Base-by-base conservation (phyloP, 257 asterid genomes). In the Vinca minor region DNA sequence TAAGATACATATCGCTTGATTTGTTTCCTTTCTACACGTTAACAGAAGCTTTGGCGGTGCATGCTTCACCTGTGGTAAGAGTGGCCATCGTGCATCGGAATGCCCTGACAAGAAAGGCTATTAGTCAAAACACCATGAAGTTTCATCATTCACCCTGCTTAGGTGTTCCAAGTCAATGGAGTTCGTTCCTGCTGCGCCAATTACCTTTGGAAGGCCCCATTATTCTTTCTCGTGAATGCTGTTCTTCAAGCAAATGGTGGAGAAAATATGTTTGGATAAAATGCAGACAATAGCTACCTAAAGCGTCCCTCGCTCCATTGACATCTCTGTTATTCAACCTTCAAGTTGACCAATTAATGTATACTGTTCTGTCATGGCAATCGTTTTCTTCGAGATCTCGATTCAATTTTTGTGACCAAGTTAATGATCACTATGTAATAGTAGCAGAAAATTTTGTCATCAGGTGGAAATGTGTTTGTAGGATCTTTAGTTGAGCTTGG, bases 11-110 rank as follows among this genome's bases (percentile, higher is more conserved):
- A 62, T n/a, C 28, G 11, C 10, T 39, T 53, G 63, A 1, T 36
- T 42, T 28, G 4, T 39, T 35, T n/a, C 10, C 20, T 21, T 15
- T 41, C 23, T n/a, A 5, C 52, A 4, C 15, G 23, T 18, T 58
- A 53, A 63, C 87, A 83, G 98, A 66, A 55, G 69, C 63, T 88
- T 91, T 36, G 88, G 87, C 2, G 96, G 96, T 18, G 85, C 95
- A 13, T 91, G 98, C 71, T 91, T 88, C 91, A 83, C 73, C 73
- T 91, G 98, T 47, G 98, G 98, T 18, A 76, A 72, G 38, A 53
- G 70, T 57, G 98, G 98, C n/a, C 98, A 91, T 71, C 75, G 95
- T 61, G 95, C 98, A 59, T 83, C 94, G 1, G 96, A 91, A 65
- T 88, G 98, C 88, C 96, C 98, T 14, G 79, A 5, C 69, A 88